Conservation (phyloP, 1,284 basidiomycete species). For the Moesziomyces parantarcticus region DNA sequence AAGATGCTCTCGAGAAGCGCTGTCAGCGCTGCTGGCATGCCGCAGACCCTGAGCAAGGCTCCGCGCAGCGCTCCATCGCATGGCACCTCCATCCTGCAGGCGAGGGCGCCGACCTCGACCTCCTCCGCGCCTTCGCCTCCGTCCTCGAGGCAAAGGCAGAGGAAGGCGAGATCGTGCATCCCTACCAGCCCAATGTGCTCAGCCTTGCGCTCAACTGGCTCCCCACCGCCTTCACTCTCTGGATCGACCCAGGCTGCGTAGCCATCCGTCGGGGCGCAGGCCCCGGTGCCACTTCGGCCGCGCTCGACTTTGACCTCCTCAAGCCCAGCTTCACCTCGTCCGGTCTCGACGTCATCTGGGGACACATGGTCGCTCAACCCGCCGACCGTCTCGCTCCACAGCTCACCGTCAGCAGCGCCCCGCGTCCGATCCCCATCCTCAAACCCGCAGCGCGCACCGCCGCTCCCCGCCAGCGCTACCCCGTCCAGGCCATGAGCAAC, state of each 20-base stretch:
- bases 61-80: slow-evolving; percentile 38
- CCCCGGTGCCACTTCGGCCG: slow-evolving; percentile 31
- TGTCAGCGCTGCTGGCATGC: slow-evolving; percentile 38
- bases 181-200: slow-evolving; percentile 11
- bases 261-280: slow-evolving; percentile 50
- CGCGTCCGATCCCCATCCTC: slow-evolving; percentile 40
- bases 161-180: slow-evolving; percentile 29
- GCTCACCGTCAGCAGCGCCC: slow-evolving; percentile 31
- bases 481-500: slow-evolving; percentile 17
- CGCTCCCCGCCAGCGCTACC: slow-evolving; percentile 12
- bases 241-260: slow-evolving; percentile 62
- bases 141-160: slow-evolving; percentile 23
- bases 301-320: slow-evolving; percentile 23
- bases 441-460: slow-evolving; percentile 13
- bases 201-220: slow-evolving; percentile 38
- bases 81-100: slow-evolving; percentile 55
- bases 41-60: slow-evolving; percentile 42
- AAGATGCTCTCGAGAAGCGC: slow-evolving; percentile 37
- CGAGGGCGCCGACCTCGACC: slow-evolving; percentile 46
- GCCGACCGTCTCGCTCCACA: slow-evolving; percentile 13
- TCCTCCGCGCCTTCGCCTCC: slow-evolving; percentile 37
- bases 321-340: slow-evolving; percentile 5
- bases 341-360: slow-evolving; percentile 46
- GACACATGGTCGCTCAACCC: slow-evolving; percentile 23
- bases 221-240: slow-evolving; percentile 45